Evolutionary conservation across 208 protist species (phyloP), one percentile per base, ranked within the genome.

Genomic region (Lotmaria passim): DNA sequence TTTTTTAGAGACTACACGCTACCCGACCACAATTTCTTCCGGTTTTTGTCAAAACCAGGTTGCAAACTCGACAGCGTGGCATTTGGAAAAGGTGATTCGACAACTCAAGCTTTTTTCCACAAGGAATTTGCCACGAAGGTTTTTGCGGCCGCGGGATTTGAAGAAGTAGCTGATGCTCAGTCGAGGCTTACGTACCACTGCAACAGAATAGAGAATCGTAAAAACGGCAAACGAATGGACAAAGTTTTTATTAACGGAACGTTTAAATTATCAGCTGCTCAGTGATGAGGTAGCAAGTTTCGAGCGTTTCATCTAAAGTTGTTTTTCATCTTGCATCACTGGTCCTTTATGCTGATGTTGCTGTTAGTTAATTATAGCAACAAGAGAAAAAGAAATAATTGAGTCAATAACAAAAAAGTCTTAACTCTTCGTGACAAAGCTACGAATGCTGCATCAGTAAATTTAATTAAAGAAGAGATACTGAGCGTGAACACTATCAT

Each of bases 171-270:
- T 17, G 64, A 67, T 41, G 31, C 64, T 19, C 57, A 38, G 0
- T 78, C 65, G 1, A 64, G 64, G 21, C 56, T 85, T 1, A 57
- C 65, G 7, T 94, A 94, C 58, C 91, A 96, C 64, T 96, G 91
- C 57, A 96, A 94, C 53, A 69, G 87, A 11, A 84, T 94, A 21
- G 75, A 82, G 30, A 96, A 96, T 69, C 73, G 91, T 12, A 96
- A 96, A 57, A 93, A 90, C 56, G 79, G 81, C 15, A 92, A 88
- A 33, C 64, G 51, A 52, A 96, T 96, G 88, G 82, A 93, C 62
- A 96, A 96, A 48, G 78, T 96, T 23, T 96, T 96, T 67, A 74
- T 96, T 34, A 96, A 96, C 55, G 86, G 77, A 28, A 76, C 63
- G 15, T 96, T 96, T 78, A 77, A 75, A 47, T 39, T 39, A 46